phyloP scores from a whole-genome alignment of 352 stramenopile genomes.

The Aphanomyces cochlioides region DNA sequence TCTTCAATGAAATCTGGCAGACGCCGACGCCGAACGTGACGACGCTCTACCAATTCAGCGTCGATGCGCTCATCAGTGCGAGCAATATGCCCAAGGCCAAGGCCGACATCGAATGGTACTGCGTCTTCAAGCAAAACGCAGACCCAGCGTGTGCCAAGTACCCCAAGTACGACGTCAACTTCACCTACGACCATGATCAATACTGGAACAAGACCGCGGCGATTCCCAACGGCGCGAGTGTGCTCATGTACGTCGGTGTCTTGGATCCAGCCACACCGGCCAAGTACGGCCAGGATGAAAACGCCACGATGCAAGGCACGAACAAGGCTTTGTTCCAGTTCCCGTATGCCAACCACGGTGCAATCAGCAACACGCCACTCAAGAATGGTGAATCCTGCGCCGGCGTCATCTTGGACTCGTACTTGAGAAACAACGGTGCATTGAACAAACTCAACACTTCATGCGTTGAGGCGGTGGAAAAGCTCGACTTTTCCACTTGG shows the following conservation, averaged over 20 bases:
- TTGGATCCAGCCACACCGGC: constrained; percentile 39
- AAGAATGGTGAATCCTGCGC: constrained; percentile 27
- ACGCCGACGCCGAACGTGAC: constrained; percentile 34
- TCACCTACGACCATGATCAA: constrained; percentile 36
- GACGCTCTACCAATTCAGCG: constrained; percentile 11
- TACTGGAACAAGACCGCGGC: constrained; percentile 35
- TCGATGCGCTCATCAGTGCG: constrained; percentile 43
- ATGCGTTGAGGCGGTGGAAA: constrained; percentile 25
- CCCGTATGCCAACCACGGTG: constrained; percentile 42
- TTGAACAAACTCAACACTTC: constrained; percentile 32
- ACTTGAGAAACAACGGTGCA: constrained; percentile 27
- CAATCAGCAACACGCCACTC: constrained; percentile 38
- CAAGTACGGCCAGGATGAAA: constrained; percentile 39
- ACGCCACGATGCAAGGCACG: constrained; percentile 30
- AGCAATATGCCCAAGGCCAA: constrained; percentile 23
- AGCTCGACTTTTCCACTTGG: not conserved
- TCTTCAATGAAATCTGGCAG: constrained; percentile 34
- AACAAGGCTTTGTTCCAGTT: constrained; percentile 46
- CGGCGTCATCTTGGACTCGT: constrained; percentile 28
- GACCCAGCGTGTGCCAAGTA: not conserved
- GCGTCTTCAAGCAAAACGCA: not conserved
- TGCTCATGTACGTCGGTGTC: constrained; percentile 36
- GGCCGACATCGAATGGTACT: constrained; percentile 32
- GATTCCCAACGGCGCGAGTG: constrained; percentile 34
- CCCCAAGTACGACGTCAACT: not conserved